Percentiles rank a stretch among this genome's conserved stretches.
phyloP scores from a whole-genome alignment of 805 yeast species.

The Myxozyma udenii region DNA sequence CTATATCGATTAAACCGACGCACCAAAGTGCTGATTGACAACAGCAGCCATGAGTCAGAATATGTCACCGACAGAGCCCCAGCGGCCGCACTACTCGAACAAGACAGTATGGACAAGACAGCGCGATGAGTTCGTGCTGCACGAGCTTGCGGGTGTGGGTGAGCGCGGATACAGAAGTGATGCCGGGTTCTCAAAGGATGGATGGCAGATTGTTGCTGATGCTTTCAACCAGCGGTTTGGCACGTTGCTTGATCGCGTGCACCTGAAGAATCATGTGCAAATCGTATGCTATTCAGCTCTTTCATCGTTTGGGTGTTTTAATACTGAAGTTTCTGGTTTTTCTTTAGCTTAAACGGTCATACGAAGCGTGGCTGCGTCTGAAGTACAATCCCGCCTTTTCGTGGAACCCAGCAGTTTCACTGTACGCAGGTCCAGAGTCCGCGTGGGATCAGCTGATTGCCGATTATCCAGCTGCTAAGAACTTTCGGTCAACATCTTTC shows the following conservation, averaged over 20 bases:
- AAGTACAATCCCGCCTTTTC: constrained; percentile 5
- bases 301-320: neutral
- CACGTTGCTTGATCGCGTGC: constrained; percentile 20
- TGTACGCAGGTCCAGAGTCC: constrained; percentile 16
- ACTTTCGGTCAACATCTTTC: constrained; percentile 9
- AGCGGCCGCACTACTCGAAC: constrained; percentile 20
- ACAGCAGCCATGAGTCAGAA: neutral
- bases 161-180: constrained; percentile 9
- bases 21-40: neutral
- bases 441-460: constrained; percentile 15
- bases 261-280: constrained; percentile 23
- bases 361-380: constrained; percentile 21
- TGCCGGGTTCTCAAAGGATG: constrained; percentile 22
- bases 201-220: constrained; percentile 19
- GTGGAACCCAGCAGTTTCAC: constrained; percentile 10
- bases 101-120: constrained; percentile 22
- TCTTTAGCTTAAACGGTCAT: constrained; percentile 12
- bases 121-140: constrained; percentile 15
- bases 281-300: constrained; percentile 4
- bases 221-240: constrained; percentile 14
- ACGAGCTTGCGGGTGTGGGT: constrained; percentile 4
- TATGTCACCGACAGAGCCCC: neutral
- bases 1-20: neutral
- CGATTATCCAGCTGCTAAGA: constrained; percentile 6
- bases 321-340: neutral